Evolutionary conservation across 768 basidiomycete genomes (phyloP), one percentile per base, ranked within the genome.

Genomic region (Boletus pseudo-olivaceus): DNA sequence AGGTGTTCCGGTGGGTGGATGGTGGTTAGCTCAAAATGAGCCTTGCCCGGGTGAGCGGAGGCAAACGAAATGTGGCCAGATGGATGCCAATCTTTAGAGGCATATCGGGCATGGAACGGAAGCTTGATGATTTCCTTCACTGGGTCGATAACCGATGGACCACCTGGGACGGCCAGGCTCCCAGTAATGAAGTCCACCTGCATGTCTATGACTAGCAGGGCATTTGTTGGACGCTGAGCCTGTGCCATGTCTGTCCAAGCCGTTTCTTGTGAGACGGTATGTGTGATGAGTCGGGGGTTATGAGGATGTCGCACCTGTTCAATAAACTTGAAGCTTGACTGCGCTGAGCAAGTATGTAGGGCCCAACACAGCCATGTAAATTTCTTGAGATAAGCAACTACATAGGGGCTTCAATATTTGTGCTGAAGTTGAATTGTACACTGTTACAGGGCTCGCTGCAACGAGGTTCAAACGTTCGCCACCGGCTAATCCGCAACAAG

Each of bases 131-230:
- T 76, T n/a, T 64, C 63, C 60, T 83, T 78, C 44, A 91, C 76
- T 8, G 71, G 65, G 0, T 76, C 74, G 47, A 93, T 69, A 52
- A 91, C 83, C 5, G 74, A 71, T 30, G 77, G 72, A 0, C 82
- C 91, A 19, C 75, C 76, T 2, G 81, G 73, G 12, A 91, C 88
- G 3, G 90, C 84, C 35, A 95, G 81, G 6, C 84, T 78, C 3
- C 91, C 92, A 19, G 72, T 68, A 27, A 92, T 79, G 62, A 95
- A 95, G 68, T 95, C 92, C 64, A 89, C 80, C 67, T 95, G 92
- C 68, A 90, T 79, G 65, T 93, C 91, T 35, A 93, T 74, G 51
- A 92, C 78, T 48, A 91, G 63, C 20, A 92, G 76, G 1, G 85
- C 89, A 32, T 71, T 60, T 5, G 65, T 53, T 10, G 57, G 32